A percentile compares a stretch with the other conserved stretches of the same genome.
phyloP scores from a whole-genome alignment of 345 rosid species.

The Luvunga scandens region DNA sequence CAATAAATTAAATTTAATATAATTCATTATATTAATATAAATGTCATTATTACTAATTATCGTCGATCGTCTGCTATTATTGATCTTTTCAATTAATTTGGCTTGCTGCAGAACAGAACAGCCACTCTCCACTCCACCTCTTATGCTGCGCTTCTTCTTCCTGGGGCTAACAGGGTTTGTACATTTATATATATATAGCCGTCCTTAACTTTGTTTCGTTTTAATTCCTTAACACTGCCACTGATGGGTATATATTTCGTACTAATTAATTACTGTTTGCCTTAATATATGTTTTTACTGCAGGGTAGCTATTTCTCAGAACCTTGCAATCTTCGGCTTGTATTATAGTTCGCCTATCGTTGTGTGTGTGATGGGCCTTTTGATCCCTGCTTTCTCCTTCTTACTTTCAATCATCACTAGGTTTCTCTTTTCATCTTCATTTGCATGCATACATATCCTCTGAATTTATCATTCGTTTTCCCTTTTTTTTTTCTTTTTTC shows the following conservation, averaged over 20 bases:
- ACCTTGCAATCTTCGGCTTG: conserved; percentile 67
- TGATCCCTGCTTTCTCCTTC: conserved; percentile 64
- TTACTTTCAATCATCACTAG: conserved; percentile 54
- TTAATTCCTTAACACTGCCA: too few species aligned
- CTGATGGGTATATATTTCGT: too few species aligned
- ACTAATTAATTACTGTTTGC: too few species aligned
- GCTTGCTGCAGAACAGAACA: conserved; percentile 47
- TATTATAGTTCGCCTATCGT: conserved; percentile 74
- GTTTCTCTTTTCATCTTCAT: conserved; percentile 22
- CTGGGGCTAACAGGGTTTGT: conserved; percentile 76
- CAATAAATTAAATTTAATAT: too few species aligned
- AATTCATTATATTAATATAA: too few species aligned
- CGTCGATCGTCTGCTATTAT: too few species aligned
- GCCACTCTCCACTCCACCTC: conserved; percentile 42
- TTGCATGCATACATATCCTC: too few species aligned
- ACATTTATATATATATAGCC: neutral
- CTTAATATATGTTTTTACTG: neutral
- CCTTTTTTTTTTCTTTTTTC: too few species aligned
- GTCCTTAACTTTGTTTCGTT: too few species aligned
- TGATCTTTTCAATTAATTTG: too few species aligned
- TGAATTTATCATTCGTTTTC: too few species aligned
- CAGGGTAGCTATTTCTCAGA: conserved; percentile 64
- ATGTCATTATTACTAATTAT: too few species aligned
- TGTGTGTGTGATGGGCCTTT: conserved; percentile 78
- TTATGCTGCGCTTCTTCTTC: conserved; percentile 58